These are phyloP conservation scores for Striga hermonthica DNA, from an alignment of 305 asterid species.

Conservation along the genomic window DNA sequence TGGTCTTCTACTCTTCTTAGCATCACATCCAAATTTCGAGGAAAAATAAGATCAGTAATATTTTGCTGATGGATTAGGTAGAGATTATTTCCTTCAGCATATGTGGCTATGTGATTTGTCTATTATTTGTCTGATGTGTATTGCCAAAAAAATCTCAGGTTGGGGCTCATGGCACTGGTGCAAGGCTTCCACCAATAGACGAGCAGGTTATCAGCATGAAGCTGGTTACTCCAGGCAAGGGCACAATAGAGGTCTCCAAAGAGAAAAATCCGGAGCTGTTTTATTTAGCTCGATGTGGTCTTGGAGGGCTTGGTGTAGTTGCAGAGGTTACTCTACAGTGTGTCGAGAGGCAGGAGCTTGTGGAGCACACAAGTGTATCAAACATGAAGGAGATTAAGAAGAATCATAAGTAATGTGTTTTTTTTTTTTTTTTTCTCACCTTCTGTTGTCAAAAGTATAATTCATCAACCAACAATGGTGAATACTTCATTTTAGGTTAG, in stretches of 20 bases:
- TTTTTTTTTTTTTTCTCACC: constrained; percentile 22
- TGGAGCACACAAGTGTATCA: constrained; percentile 83
- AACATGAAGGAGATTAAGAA: constrained; percentile 72
- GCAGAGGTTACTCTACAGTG: constrained; percentile 95
- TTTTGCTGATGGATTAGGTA: too few species aligned
- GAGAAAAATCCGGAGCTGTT: constrained; percentile 90
- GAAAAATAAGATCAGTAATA: too few species aligned
- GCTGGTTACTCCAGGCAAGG: constrained; percentile 86
- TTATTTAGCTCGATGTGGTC: constrained; percentile 95
- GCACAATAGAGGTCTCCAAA: constrained; percentile 78
- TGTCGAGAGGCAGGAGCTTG: constrained; percentile 90
- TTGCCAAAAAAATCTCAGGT: constrained; percentile 48
- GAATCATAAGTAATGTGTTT: constrained; percentile 74
- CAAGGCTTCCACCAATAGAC: constrained; percentile 88
- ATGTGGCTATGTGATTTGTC: neutral
- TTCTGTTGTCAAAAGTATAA: too few species aligned
- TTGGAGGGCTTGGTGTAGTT: constrained; percentile 97
- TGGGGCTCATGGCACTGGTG: constrained; percentile 99
- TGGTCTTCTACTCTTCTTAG: too few species aligned
- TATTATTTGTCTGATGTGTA: constrained; percentile 25
- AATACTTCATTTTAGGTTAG: too few species aligned
- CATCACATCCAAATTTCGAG: too few species aligned
- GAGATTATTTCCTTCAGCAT: too few species aligned
- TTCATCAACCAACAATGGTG: too few species aligned
- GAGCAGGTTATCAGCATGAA: constrained; percentile 98